phyloP scores from a whole-genome alignment of 306 rosid genomes.

The Sindora glabra region DNA sequence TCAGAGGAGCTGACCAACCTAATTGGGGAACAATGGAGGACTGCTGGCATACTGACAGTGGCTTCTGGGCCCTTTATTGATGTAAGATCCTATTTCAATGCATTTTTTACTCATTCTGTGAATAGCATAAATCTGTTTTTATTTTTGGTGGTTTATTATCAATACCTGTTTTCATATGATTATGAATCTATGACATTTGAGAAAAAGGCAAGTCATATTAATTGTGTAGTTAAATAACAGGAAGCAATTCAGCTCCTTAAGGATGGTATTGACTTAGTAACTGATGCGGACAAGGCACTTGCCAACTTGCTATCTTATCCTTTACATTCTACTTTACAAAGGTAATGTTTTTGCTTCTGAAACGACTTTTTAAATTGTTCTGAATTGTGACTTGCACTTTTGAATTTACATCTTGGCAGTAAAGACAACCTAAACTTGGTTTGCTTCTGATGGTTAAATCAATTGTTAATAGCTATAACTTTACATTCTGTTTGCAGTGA shows the following conservation, averaged over 20 bases:
- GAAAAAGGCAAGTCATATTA: not conserved
- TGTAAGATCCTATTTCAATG: slow-evolving; percentile 38
- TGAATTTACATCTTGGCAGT: not conserved
- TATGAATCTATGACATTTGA: not conserved
- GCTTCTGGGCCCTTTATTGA: slow-evolving; percentile 61
- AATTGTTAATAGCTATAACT: not conserved
- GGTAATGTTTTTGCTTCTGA: slow-evolving; percentile 31
- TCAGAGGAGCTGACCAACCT: slow-evolving; percentile 57
- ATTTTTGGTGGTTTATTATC: not conserved
- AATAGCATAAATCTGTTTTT: not conserved
- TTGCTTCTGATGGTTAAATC: not conserved
- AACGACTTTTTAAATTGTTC: not conserved
- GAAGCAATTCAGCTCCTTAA: slow-evolving; percentile 74
- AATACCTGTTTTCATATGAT: not conserved
- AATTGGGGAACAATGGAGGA: slow-evolving; percentile 73
- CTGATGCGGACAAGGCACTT: slow-evolving; percentile 72
- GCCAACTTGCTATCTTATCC: slow-evolving; percentile 83
- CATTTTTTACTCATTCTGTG: slow-evolving; percentile 5
- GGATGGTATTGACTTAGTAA: slow-evolving; percentile 77
- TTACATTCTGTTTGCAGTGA: slow-evolving; percentile 49
- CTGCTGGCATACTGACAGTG: slow-evolving; percentile 48
- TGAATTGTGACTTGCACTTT: not conserved
- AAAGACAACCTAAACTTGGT: not conserved
- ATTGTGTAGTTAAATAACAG: slow-evolving; percentile 31
- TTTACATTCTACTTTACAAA: slow-evolving; percentile 51